Evolutionary conservation across 2,329 filamentous ascomycete species (phyloP), one percentile per base, ranked within the genome.

Genomic region (Aspergillus sp.): DNA sequence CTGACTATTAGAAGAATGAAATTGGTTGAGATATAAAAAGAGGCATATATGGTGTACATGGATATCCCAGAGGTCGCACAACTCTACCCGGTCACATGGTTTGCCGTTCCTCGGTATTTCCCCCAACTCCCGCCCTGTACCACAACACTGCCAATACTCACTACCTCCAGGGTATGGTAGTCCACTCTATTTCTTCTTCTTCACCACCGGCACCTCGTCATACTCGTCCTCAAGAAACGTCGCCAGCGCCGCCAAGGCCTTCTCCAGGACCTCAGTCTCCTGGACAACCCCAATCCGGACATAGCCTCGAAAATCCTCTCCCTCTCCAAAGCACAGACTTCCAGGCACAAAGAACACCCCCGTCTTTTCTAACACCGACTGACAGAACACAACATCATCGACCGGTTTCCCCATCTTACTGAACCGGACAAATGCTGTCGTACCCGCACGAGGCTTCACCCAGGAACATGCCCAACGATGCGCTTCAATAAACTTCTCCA

Each of bases 341-440:
- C 88, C 90, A 0, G 90, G 89, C 14, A 89, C 76, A 52, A 93
- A 78, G 76, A 93, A 78, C 3, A 90, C 86, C 19, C 88, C 88
- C 0, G 80, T 85, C 69, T 84, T 81, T 50, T 83, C 78, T 34
- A 89, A 71, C 34, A 93, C 69, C 63, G 82, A 79, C 61, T 83
- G 73, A 61, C 88, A 92, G 58, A 95, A 86, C 2, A 77, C 75
- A 11, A 81, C 82, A 57, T 91, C 87, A 61, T 92, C 82, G 1
- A 94, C 79, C 2, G 83, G 78, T 63, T 78, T 74, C 0, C 80
- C 82, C 16, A 79, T 77, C 43, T 78, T 76, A 21, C 59, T 76
- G 58, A 94, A 89, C 62, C 81, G 83, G 49, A 94, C 70, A 58
- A 94, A 88, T 0, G 88, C 88, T 88, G 88, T 93, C 2, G 89